Evolutionary conservation across 73 alveolate species (phyloP).

Genomic region (Vitrella brassicaformis): DNA sequence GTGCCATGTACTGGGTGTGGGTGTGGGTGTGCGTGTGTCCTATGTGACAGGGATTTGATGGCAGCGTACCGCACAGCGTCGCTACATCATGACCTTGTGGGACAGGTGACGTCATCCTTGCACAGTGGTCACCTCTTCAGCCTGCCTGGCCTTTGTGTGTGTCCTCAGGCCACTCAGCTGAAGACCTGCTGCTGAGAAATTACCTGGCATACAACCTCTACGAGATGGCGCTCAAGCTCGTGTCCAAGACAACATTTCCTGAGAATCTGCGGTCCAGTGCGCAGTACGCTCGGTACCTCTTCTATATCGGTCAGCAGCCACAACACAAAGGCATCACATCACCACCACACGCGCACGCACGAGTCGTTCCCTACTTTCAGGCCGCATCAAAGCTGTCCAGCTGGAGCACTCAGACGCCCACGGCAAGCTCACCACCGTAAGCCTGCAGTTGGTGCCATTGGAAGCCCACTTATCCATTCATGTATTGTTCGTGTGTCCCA

Average conservation of each 20-base stretch:
- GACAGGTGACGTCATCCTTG: neutral
- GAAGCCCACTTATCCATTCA: too few relatives aligned
- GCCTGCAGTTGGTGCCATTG: too few relatives aligned
- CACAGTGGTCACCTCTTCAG: neutral
- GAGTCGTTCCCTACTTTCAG: too few relatives aligned
- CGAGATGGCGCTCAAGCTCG: conserved; percentile 61
- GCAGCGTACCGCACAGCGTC: neutral
- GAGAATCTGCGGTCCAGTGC: conserved; percentile 53
- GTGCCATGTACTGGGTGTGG: neutral
- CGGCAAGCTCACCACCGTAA: too few relatives aligned
- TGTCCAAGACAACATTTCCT: conserved; percentile 58
- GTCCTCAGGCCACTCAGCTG: conserved; percentile 66
- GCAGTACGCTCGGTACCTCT: conserved; percentile 63
- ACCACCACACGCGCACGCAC: too few relatives aligned
- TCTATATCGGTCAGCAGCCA: conserved; percentile 29
- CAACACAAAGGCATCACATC: too few relatives aligned
- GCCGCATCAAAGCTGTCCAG: conserved; percentile 71
- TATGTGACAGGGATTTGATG: neutral
- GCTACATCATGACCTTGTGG: neutral
- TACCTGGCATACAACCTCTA: conserved; percentile 50
- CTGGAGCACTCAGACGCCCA: conserved; percentile 70
- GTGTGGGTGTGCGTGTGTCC: neutral
- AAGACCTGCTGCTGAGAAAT: conserved; percentile 62
- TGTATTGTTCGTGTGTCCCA: too few relatives aligned
- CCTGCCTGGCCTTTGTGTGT: too few relatives aligned